phyloP scores from a whole-genome alignment of 2,329 filamentous ascomycete genomes.

The Onygena corvina region DNA sequence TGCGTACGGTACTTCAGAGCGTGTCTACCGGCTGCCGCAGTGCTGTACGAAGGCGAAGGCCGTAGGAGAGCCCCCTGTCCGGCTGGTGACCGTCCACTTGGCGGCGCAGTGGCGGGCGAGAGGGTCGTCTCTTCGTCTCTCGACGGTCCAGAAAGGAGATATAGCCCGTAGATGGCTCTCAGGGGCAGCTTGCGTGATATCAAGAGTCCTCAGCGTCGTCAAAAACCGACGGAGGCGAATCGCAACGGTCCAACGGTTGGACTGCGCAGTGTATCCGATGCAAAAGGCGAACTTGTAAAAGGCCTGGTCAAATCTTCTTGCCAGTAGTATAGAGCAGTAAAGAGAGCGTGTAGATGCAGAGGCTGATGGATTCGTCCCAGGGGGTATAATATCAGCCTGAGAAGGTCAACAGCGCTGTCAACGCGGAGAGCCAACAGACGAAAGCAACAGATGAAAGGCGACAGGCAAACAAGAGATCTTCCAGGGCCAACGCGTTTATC shows the following conservation, averaged over 20 bases:
- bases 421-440: not conserved
- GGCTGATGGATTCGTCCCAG: not conserved
- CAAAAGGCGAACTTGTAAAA: not conserved
- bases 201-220: not conserved
- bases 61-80: conserved; percentile 2
- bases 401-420: not conserved
- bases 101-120: not conserved
- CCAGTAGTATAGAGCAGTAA: not conserved
- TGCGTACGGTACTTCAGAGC: not conserved
- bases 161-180: not conserved
- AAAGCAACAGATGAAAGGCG: not conserved
- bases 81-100: conserved; percentile 4
- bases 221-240: not conserved
- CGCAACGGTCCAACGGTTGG: not conserved
- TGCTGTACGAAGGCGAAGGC: not conserved
- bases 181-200: not conserved
- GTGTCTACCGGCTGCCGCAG: not conserved
- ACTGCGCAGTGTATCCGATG: not conserved
- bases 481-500: not conserved
- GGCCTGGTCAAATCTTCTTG: not conserved
- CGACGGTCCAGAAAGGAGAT: not conserved
- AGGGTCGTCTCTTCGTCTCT: not conserved
- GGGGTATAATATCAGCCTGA: not conserved
- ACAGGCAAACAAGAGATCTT: too few relatives aligned
- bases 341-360: not conserved